phyloP scores from a whole-genome alignment of 106 monocot genomes.

The Phalaenopsis equestris region DNA sequence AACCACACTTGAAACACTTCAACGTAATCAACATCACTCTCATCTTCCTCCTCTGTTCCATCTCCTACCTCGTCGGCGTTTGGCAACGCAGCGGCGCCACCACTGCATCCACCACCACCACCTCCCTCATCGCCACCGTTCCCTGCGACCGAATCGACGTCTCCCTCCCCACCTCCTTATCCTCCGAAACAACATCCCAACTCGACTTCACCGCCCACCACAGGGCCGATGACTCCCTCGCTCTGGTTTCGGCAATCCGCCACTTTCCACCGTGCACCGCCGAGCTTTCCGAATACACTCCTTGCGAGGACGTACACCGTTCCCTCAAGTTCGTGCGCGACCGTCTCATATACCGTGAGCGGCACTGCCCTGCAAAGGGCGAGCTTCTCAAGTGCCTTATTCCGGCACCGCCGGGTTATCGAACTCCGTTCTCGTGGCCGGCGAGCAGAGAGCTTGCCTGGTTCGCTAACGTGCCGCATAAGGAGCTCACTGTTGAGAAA shows the following conservation, averaged over 20 bases:
- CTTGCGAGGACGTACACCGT: slow-evolving; percentile 53
- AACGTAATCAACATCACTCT: slow-evolving; percentile 19
- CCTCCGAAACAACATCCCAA: too few species aligned
- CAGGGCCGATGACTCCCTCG: slow-evolving; percentile 7
- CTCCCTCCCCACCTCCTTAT: slow-evolving; percentile 28
- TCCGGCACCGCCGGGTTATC: slow-evolving; percentile 43
- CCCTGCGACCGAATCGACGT: too few species aligned
- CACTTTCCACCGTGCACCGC: slow-evolving; percentile 33
- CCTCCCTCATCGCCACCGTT: too few species aligned
- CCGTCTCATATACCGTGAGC: slow-evolving; percentile 43
- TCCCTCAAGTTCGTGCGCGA: slow-evolving; percentile 41
- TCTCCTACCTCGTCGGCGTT: slow-evolving; percentile 36
- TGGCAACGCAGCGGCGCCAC: slow-evolving; percentile 32
- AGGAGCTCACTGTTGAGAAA: slow-evolving; percentile 70
- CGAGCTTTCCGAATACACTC: slow-evolving; percentile 62
- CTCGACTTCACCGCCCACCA: too few species aligned
- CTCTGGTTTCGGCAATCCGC: neutral
- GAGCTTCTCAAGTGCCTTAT: slow-evolving; percentile 54
- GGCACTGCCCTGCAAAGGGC: slow-evolving; percentile 47
- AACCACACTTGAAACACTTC: slow-evolving; percentile 5
- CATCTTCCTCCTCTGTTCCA: slow-evolving; percentile 22
- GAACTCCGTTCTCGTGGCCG: slow-evolving; percentile 70
- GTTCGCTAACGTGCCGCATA: slow-evolving; percentile 76
- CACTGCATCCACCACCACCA: too few species aligned
- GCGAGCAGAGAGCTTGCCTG: slow-evolving; percentile 43